Percentiles rank a stretch among this genome's conserved stretches.
These are phyloP conservation scores for Fomitopsis betulina DNA, from an alignment of 1,284 basidiomycete genomes.

Conservation along the genomic window DNA sequence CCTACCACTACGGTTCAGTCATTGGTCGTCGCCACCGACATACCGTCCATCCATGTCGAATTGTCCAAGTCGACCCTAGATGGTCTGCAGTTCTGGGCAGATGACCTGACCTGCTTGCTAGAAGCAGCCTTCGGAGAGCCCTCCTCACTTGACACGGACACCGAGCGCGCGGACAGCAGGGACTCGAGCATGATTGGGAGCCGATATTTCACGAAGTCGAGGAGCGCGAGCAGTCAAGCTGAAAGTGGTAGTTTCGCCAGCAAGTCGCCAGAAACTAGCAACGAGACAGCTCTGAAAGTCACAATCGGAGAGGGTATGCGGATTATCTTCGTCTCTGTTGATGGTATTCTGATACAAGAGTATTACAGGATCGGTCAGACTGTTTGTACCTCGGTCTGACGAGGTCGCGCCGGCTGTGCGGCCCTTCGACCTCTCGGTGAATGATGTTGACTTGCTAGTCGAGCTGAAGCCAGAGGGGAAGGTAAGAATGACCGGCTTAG, in stretches of 20 bases:
- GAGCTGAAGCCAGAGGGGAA: constrained; percentile 69
- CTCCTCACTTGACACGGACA: constrained; percentile 18
- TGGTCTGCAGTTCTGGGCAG: constrained; percentile 80
- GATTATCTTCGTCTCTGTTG: neutral
- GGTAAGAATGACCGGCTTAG: constrained; percentile 35
- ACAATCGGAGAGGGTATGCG: constrained; percentile 53
- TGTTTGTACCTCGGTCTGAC: constrained; percentile 37
- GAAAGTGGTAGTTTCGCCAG: constrained; percentile 28
- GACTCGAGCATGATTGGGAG: constrained; percentile 80
- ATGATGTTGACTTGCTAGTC: constrained; percentile 60
- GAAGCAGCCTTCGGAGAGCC: constrained; percentile 32
- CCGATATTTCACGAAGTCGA: constrained; percentile 68
- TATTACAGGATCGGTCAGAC: constrained; percentile 36
- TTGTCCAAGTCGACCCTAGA: constrained; percentile 67
- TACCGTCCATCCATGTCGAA: constrained; percentile 64
- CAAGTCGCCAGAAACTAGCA: constrained; percentile 16
- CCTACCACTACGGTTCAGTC: constrained; percentile 22
- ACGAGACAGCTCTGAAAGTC: constrained; percentile 50
- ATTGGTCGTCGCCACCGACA: constrained; percentile 44
- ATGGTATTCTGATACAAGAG: neutral
- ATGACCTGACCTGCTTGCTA: constrained; percentile 73
- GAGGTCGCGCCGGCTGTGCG: constrained; percentile 18
- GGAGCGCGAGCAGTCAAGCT: constrained; percentile 34
- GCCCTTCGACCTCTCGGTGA: constrained; percentile 57
- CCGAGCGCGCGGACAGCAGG: constrained; percentile 38